phyloP scores from a whole-genome alignment of 1,284 basidiomycete species.

The Sutorius eximius region DNA sequence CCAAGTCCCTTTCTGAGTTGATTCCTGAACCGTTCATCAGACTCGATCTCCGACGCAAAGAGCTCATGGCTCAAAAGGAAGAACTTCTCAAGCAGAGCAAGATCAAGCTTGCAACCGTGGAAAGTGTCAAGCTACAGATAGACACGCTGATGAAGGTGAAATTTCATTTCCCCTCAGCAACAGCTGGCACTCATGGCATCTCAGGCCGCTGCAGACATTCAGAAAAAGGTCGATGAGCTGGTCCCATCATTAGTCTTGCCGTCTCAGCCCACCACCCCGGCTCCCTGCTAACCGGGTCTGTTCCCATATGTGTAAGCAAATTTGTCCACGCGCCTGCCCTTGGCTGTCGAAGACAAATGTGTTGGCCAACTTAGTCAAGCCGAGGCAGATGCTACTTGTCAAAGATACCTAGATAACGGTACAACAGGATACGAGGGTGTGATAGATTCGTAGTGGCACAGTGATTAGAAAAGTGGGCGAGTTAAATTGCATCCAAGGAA shows the following conservation, averaged over 20 bases:
- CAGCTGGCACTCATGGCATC: slow-evolving; percentile 16
- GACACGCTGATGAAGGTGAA: slow-evolving; percentile 70
- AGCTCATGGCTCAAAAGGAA: slow-evolving; percentile 65
- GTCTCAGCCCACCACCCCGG: slow-evolving; percentile 27
- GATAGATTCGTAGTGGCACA: slow-evolving; percentile 26
- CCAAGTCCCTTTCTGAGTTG: slow-evolving; percentile 13
- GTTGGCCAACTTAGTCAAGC: slow-evolving; percentile 4
- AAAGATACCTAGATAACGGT: slow-evolving; percentile 31
- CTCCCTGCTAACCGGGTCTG: slow-evolving; percentile 16
- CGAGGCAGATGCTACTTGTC: slow-evolving; percentile 13
- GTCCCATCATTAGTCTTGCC: slow-evolving; percentile 44
- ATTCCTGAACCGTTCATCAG: slow-evolving; percentile 37
- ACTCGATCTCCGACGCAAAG: slow-evolving; percentile 64
- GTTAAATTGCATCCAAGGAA: slow-evolving; percentile 21
- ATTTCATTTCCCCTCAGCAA: slow-evolving; percentile 4
- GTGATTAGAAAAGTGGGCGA: slow-evolving; percentile 17
- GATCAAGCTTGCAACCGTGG: slow-evolving; percentile 61
- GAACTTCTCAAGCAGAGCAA: slow-evolving; percentile 74
- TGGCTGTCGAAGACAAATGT: slow-evolving; percentile 9
- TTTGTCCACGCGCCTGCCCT: not conserved
- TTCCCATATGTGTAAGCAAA: not conserved
- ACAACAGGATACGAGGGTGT: slow-evolving; percentile 27
- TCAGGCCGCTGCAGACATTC: slow-evolving; percentile 66
- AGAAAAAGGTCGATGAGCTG: slow-evolving; percentile 72
- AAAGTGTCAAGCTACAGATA: slow-evolving; percentile 70